Conservation (phyloP, 2,329 filamentous ascomycete species). For the Xylogone sp. region DNA sequence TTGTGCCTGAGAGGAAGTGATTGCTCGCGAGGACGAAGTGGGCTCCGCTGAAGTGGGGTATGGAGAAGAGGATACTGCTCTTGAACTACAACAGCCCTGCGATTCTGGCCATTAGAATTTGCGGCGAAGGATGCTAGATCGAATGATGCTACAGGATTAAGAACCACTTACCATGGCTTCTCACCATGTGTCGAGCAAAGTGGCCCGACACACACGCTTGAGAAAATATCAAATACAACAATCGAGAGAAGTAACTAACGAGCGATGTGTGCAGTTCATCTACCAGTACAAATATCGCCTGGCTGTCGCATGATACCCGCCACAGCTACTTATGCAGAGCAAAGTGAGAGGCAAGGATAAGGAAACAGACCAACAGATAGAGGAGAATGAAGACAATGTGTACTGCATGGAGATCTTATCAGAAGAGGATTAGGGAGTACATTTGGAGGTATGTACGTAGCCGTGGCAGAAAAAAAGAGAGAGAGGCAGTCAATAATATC, state of each 20-base stretch:
- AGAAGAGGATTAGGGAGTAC: neutral
- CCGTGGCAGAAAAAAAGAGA: neutral
- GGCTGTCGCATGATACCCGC: neutral
- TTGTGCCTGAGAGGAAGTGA: conserved; percentile 32
- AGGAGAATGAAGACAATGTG: neutral
- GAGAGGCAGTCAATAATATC: neutral
- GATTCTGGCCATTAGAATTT: neutral
- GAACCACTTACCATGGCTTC: neutral
- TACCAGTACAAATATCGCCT: neutral
- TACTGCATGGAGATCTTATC: neutral
- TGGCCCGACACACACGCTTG: neutral
- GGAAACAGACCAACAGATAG: neutral
- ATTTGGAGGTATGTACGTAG: neutral
- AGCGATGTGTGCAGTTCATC: neutral
- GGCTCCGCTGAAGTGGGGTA: conserved; percentile 42
- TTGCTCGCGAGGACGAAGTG: conserved; percentile 48
- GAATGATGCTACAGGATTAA: no score
- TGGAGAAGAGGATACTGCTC: conserved; percentile 49
- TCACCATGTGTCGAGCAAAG: neutral
- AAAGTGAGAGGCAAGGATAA: neutral
- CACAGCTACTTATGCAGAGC: neutral
- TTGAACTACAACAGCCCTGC: conserved; percentile 19
- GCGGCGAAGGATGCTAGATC: no score
- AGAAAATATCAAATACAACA: neutral
- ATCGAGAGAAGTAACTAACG: neutral